phyloP scores from a whole-genome alignment of 2,329 filamentous ascomycete genomes.

The Diplodia intermedia region DNA sequence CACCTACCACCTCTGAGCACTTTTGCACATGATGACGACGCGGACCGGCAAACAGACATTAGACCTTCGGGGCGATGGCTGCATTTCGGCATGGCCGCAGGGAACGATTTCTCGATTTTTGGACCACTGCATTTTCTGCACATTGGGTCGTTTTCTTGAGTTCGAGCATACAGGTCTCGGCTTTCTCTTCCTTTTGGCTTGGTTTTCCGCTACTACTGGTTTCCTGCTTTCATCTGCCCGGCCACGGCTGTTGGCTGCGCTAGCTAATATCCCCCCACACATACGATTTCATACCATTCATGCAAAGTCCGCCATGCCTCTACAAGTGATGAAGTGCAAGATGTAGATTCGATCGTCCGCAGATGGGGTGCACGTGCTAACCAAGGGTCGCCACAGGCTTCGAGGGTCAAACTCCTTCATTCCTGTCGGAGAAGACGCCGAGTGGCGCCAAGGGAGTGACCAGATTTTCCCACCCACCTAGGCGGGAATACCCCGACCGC shows the following conservation, averaged over 20 bases:
- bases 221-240: conserved; percentile 13
- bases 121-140: conserved; percentile 17
- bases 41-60: conserved; percentile 21
- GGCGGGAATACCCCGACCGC: neutral
- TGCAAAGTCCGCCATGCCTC: neutral
- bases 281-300: conserved; percentile 19
- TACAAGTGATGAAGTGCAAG: neutral
- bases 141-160: conserved; percentile 19
- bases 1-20: conserved; percentile 20
- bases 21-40: conserved; percentile 28
- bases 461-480: neutral
- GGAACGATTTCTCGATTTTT: conserved; percentile 22
- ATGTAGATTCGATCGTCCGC: neutral
- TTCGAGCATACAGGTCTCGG: conserved; percentile 27
- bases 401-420: neutral
- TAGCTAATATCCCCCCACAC: conserved; percentile 26
- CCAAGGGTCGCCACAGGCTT: neutral
- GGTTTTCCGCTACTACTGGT: neutral
- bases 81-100: conserved; percentile 16
- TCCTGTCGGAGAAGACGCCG: neutral
- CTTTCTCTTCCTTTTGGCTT: neutral
- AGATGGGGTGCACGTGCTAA: neutral
- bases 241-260: conserved; percentile 19
- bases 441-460: neutral
- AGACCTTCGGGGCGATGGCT: conserved; percentile 5